These are phyloP conservation scores for Halenospora varia DNA, from an alignment of 495 filamentous ascomycete genomes.

Conservation along the genomic window DNA sequence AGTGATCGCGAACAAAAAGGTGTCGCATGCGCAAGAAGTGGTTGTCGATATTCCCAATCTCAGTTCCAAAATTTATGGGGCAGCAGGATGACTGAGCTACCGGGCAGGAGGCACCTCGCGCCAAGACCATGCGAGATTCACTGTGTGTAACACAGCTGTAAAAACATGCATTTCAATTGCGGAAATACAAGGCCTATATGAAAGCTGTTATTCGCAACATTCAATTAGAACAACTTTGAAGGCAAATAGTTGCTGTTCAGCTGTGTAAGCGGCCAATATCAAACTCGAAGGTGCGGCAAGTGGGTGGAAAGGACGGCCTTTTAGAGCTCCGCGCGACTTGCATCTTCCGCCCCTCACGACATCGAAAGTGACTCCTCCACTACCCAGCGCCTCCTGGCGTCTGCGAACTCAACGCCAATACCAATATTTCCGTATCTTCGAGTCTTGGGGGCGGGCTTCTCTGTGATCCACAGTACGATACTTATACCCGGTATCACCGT, in stretches of 20 bases:
- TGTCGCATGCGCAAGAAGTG: slow-evolving; percentile 12
- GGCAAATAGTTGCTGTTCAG: not conserved
- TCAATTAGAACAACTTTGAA: not conserved
- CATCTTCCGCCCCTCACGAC: not conserved
- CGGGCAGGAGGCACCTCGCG: no score
- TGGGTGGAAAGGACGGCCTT: no score
- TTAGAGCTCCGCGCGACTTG: no score
- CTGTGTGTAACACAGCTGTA: no score
- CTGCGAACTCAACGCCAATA: slow-evolving; percentile 14
- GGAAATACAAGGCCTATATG: no score
- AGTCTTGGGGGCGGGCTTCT: not conserved
- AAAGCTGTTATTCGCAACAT: not conserved
- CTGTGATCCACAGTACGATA: not conserved
- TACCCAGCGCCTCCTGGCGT: slow-evolving; percentile 22
- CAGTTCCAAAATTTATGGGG: slow-evolving; percentile 11
- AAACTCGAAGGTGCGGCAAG: not conserved
- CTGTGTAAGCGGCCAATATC: not conserved
- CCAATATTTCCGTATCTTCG: slow-evolving; percentile 1
- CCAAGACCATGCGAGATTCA: not conserved
- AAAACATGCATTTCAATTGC: no score
- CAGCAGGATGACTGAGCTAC: not conserved
- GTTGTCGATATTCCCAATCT: slow-evolving; percentile 10
- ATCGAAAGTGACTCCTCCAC: not conserved
- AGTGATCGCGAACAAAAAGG: not conserved
- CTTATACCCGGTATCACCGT: no score